Evolutionary conservation across 2,329 filamentous ascomycete genomes (phyloP), one percentile per base, ranked within the genome.

Genomic region (Dothideomycetes sp.): DNA sequence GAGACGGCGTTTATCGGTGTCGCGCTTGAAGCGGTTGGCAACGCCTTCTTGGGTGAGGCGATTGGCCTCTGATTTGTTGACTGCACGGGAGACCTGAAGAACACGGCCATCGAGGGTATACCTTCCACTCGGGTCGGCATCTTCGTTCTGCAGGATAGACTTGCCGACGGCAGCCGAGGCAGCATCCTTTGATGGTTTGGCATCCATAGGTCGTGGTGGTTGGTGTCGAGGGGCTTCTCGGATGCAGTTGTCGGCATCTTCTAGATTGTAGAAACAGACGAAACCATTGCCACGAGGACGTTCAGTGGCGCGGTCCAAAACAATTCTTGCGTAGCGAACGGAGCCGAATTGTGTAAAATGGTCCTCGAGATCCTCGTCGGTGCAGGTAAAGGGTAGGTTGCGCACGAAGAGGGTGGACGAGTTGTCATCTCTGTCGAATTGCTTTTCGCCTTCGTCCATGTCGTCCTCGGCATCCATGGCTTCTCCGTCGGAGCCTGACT

Each of bases 51-150:
- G 79, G 4, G 83, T 79, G 18, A 96, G 73, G 38, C 78, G 78
- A 31, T 71, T 71, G 2, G 91, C 91, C 59, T 93, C 81, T 36
- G 77, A 73, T 58, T 85, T 87, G 61, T 80, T 82, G 9, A 98
- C 88, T 5, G 91, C 91, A 41, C 81, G 81, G 2, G 84, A 76
- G 17, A 98, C 70, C 50, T 89, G 83, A 5, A 98, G 69, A 12
- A 95, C 76, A 44, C 91, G 84, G 4, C 88, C 87, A 31, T 94
- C 85, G 35, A 98, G 70, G 0, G 88, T 96, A 65, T 95, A 98
- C 49, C 75, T 77, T 40, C 91, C 91, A 30, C 77, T 77, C 0
- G 80, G 77, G 53, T 98, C 93, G 12, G 79, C 73, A 33, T 77
- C 77, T 48, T 93, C 86, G 56, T 95, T 81, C 57, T 96, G 83